phyloP scores from a whole-genome alignment of 2,329 filamentous ascomycete species.

The Penicillium sp. region DNA sequence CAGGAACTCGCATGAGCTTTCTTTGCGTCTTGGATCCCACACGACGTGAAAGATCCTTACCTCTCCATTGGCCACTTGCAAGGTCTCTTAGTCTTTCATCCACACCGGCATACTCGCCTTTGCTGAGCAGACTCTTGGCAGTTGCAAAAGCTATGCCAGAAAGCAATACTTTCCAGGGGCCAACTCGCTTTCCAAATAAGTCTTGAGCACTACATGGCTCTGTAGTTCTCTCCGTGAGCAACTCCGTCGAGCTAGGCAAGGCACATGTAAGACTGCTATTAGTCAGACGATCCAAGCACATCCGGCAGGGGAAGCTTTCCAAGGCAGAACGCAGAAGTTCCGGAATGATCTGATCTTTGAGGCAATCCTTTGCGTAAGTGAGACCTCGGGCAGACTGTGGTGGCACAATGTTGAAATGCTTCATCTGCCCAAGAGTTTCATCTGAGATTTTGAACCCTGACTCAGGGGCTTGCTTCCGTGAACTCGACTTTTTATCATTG shows the following conservation, averaged over 20 bases:
- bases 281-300: conserved; percentile 14
- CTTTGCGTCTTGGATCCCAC: conserved; percentile 8
- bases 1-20: conserved; percentile 11
- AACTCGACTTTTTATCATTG: conserved; percentile 11
- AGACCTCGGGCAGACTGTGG: conserved; percentile 1
- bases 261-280: background rate
- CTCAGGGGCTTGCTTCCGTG: background rate
- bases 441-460: conserved; percentile 3
- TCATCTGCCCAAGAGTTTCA: background rate
- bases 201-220: background rate
- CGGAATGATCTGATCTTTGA: conserved; percentile 6
- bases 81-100: conserved; percentile 19
- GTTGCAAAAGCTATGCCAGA: conserved; percentile 15
- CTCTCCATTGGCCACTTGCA: conserved; percentile 20
- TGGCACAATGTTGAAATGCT: background rate
- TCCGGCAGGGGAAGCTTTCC: conserved; percentile 19
- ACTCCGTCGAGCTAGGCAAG: background rate
- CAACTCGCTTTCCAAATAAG: conserved; percentile 18
- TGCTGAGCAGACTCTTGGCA: conserved; percentile 4
- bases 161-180: conserved; percentile 21
- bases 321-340: conserved; percentile 10
- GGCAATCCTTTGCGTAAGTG: background rate
- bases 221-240: background rate
- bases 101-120: conserved; percentile 7
- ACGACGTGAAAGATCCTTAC: conserved; percentile 2